Percentiles rank a stretch among this genome's conserved stretches.
phyloP scores from a whole-genome alignment of 129 eudicot species.

The Calendula officinalis region DNA sequence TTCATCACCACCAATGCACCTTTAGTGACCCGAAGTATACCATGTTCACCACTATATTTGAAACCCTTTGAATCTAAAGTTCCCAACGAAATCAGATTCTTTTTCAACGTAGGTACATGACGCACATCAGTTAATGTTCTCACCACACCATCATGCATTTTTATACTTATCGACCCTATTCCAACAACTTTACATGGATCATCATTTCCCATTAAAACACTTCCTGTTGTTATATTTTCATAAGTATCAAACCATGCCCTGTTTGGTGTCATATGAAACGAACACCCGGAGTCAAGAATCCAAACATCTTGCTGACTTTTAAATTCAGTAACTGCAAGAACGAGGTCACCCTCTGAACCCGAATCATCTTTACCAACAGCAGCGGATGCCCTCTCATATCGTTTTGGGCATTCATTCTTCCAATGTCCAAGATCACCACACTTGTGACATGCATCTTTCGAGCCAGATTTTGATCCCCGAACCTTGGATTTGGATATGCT shows the following conservation, averaged over 20 bases:
- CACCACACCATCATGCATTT: neutral
- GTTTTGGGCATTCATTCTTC: neutral
- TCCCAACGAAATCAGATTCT: neutral
- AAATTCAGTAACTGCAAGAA: neutral
- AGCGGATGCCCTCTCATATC: neutral
- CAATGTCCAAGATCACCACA: neutral
- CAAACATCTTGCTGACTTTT: neutral
- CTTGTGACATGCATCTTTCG: neutral
- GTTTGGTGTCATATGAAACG: neutral
- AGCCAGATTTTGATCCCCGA: neutral
- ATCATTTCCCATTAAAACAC: neutral
- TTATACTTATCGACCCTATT: neutral
- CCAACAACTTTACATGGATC: neutral
- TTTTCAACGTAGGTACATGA: neutral
- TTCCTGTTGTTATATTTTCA: neutral
- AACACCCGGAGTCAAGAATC: neutral
- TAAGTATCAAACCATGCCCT: no score
- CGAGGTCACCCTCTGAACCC: neutral
- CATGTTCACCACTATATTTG: neutral
- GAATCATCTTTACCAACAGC: neutral
- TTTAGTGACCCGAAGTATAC: neutral
- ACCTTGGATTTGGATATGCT: neutral
- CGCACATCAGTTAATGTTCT: neutral
- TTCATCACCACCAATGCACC: conserved; percentile 3
- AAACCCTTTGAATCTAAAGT: neutral